Base-by-base conservation (phyloP, 1,139 yeast genomes). In the Arxiozyma heterogenica region DNA sequence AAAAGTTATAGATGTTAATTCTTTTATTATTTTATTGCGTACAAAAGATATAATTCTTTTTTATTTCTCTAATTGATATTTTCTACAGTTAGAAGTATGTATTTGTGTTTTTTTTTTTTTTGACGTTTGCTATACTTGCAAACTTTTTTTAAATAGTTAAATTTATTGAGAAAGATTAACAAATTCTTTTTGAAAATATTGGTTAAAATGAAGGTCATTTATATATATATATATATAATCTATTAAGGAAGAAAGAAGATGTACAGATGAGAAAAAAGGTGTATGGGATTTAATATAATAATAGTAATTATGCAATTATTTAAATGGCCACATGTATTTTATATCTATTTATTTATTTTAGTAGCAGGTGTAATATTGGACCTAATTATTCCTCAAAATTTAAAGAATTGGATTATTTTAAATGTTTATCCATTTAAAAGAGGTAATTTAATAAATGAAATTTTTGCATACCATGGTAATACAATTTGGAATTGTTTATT, bases 381-480 rank as follows among this genome's bases (percentile, higher is more conserved):
- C 30, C 47, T 54, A 41, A 9, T 62, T n/a, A 34, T 62, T 5
- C 55, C 62, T 15, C 54, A 56, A 20, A 57, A 57, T 30, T 30
- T 45, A 20, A 27, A 30, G 41, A 30, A 30, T 45, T 45, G 47
- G 47, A 20, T 45, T 27, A 18, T 27, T 20, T 18, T n/a, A 11
- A 53, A 51, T 8, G 55, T 58, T 50, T 67, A 65, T 51, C 39
- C 66, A 4, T 55, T 68, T 12, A 55, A 58, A 7, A 67, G 73
- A 1, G 55, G 58, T 15, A 71, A 69, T 52, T n/a, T 62, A 3
- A 43, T 72, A 44, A 73, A 72, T 55, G 57, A 57, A 43, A 50
- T 68, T 15, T 71, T 73, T 60, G 75, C 75, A 25, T 69, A 72
- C 50, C 59, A 64, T 9, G 76, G 75, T 2, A 70, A 71, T 49